Conservation (phyloP, 768 basidiomycete genomes). For the Auriscalpium microsporum region DNA sequence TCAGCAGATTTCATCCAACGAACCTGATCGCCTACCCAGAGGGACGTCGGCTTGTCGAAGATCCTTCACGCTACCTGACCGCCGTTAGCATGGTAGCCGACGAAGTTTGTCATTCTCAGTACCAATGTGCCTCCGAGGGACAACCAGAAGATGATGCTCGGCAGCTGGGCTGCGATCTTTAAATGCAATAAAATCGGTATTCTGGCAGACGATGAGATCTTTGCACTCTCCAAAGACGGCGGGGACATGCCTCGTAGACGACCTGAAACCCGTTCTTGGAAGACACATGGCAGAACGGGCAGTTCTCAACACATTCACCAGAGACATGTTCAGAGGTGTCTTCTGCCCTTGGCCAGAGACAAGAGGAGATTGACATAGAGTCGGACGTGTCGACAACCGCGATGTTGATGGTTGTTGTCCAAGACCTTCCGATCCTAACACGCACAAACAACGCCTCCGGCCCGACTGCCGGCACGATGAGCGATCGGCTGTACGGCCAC, state of each 20-base stretch:
- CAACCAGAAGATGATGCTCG: conserved; percentile 27
- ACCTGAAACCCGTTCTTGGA: conserved; percentile 21
- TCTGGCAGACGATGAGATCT: conserved; percentile 13
- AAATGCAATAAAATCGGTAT: conserved; percentile 25
- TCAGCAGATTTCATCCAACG: conserved; percentile 17
- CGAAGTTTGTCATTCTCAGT: not conserved
- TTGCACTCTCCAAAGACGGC: not conserved
- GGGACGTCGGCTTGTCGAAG: conserved; percentile 36
- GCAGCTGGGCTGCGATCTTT: conserved; percentile 28
- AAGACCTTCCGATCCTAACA: too few relatives aligned
- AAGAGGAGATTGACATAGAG: too few relatives aligned
- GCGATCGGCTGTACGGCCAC: too few relatives aligned
- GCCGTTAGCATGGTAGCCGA: not conserved
- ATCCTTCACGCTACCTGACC: conserved; percentile 46
- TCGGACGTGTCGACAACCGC: too few relatives aligned
- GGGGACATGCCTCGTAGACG: conserved; percentile 24
- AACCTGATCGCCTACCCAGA: conserved; percentile 26
- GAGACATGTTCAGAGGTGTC: too few relatives aligned
- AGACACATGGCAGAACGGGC: not conserved
- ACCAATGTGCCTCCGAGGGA: conserved; percentile 31
- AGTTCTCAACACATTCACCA: not conserved
- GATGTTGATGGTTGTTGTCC: too few relatives aligned
- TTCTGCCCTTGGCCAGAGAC: too few relatives aligned
- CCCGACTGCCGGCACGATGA: too few relatives aligned
- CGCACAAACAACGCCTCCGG: too few relatives aligned